A percentile compares a stretch with the other conserved stretches of the same genome.
Evolutionary conservation across 2,329 filamentous ascomycete species (phyloP).

Genomic region (Volutella citrinella): DNA sequence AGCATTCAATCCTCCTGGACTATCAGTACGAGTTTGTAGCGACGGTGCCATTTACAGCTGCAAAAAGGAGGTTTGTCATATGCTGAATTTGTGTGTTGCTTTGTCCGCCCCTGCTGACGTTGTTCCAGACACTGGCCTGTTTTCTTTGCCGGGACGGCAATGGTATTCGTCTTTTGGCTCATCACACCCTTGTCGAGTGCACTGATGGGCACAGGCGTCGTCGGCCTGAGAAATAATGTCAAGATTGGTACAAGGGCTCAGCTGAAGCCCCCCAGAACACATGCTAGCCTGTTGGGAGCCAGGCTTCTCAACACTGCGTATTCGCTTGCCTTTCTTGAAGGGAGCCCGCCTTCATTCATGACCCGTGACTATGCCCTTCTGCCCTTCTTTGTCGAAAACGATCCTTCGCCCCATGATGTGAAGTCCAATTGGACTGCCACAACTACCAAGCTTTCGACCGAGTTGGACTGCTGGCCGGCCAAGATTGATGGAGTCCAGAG

Average conservation of each 20-base stretch:
- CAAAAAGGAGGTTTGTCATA: constrained; percentile 30
- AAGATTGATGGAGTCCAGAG: not conserved
- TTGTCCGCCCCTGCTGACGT: not conserved
- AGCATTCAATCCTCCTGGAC: constrained; percentile 47
- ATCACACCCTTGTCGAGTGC: constrained; percentile 54
- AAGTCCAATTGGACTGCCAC: constrained; percentile 25
- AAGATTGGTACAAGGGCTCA: constrained; percentile 7
- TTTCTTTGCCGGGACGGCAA: constrained; percentile 43
- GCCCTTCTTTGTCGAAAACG: constrained; percentile 35
- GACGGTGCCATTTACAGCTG: constrained; percentile 28
- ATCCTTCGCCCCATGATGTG: not conserved
- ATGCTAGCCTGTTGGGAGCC: constrained; percentile 24
- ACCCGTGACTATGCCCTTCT: constrained; percentile 38
- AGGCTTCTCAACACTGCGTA: constrained; percentile 44
- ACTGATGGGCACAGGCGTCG: constrained; percentile 42
- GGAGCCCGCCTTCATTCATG: constrained; percentile 42
- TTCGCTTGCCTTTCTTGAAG: constrained; percentile 43
- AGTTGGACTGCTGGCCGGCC: constrained; percentile 37
- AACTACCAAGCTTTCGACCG: constrained; percentile 32
- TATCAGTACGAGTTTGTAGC: constrained; percentile 47
- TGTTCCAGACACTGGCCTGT: constrained; percentile 49
- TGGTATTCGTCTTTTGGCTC: constrained; percentile 52
- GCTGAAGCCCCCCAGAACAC: constrained; percentile 19
- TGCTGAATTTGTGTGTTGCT: constrained; percentile 27
- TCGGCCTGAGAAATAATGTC: constrained; percentile 18